phyloP scores from a whole-genome alignment of 129 eudicot genomes.

The Ambrosia artemisiifolia region DNA sequence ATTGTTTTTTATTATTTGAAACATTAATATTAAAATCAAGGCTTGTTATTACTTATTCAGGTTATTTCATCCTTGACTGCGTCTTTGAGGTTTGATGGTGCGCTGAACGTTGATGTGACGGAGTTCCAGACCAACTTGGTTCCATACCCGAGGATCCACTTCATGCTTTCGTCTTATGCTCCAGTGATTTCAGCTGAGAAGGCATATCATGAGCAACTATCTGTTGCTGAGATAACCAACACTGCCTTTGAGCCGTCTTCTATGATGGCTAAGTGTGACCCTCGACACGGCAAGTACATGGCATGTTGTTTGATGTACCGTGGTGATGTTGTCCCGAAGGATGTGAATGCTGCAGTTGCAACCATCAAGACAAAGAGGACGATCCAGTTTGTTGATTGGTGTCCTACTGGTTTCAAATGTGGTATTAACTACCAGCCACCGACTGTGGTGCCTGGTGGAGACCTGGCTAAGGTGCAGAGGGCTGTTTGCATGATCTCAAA shows the following conservation, averaged over 20 bases:
- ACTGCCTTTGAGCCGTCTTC: conserved; percentile 72
- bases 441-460: conserved; percentile 62
- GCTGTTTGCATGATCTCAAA: conserved; percentile 73
- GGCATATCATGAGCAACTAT: conserved; percentile 64
- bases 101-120: conserved; percentile 62
- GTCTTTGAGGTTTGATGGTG: conserved; percentile 68
- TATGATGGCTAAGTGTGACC: conserved; percentile 82
- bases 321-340: conserved; percentile 74
- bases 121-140: conserved; percentile 75
- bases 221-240: conserved; percentile 73
- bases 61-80: conserved; percentile 74
- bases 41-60: conserved; percentile 11
- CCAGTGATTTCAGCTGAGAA: conserved; percentile 71
- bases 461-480: conserved; percentile 64
- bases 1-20: not conserved
- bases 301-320: conserved; percentile 79
- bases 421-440: conserved; percentile 14
- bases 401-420: conserved; percentile 9
- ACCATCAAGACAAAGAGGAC: conserved; percentile 20
- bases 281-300: conserved; percentile 72
- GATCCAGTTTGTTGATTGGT: conserved; percentile 3
- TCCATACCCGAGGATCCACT: conserved; percentile 71
- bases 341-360: conserved; percentile 62
- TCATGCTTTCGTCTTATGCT: conserved; percentile 74
- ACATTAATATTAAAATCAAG: not conserved